These are phyloP conservation scores for Aegle marmelos DNA, from an alignment of 345 rosid species.

Conservation along the genomic window DNA sequence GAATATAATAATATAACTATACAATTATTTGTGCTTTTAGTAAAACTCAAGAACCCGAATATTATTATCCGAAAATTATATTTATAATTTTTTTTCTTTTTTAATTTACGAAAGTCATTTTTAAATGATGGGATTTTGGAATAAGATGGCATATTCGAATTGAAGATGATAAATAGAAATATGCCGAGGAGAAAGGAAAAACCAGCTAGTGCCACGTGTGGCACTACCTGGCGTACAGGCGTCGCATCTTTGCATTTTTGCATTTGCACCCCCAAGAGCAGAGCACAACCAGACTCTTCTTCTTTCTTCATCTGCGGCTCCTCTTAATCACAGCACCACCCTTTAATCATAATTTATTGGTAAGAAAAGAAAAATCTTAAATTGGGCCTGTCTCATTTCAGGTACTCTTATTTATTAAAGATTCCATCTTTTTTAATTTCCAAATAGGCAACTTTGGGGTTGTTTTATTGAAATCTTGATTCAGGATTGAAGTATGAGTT, in stretches of 20 bases:
- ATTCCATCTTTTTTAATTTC: neutral
- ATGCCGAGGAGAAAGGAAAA: slow-evolving; percentile 20
- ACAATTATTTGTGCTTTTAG: neutral
- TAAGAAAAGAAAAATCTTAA: neutral
- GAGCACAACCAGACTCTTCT: neutral
- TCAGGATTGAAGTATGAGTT: neutral
- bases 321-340: neutral
- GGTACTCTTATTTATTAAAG: slow-evolving; percentile 7
- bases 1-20: too few relatives aligned
- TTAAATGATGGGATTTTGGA: neutral
- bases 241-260: slow-evolving; percentile 40
- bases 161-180: slow-evolving; percentile 17
- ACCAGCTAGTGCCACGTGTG: slow-evolving; percentile 64
- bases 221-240: slow-evolving; percentile 56
- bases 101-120: too few relatives aligned
- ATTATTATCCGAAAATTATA: neutral
- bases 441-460: neutral
- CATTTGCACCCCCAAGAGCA: neutral
- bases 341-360: neutral
- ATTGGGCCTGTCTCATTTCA: slow-evolving; percentile 9
- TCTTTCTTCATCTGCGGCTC: neutral
- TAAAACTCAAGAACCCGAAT: neutral
- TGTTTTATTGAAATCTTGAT: neutral
- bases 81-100: neutral
- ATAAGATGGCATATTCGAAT: slow-evolving; percentile 10